Base-by-base conservation (phyloP, 495 filamentous ascomycete genomes). In the Penicillium silybi region DNA sequence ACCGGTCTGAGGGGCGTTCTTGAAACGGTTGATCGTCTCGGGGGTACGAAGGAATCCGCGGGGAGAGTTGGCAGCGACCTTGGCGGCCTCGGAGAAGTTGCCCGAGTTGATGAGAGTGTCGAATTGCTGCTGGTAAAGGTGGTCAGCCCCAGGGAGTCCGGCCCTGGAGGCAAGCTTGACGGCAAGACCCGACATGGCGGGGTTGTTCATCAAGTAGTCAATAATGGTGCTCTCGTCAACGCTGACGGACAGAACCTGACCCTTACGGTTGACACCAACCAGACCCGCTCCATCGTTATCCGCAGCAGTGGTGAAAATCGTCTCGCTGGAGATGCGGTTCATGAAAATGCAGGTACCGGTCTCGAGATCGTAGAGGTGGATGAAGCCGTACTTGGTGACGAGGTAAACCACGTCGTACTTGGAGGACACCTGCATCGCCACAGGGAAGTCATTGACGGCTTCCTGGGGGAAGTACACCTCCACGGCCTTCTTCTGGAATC, bases 251-350 rank as follows among this genome's bases (percentile, higher is more conserved):
- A 99, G 77, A 37, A 99, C 92, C 70, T 97, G 95, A 38, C 93
- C 93, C 74, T 96, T 96, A 49, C 95, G 83, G 68, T 99, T 99
- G 50, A 99, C 89, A 47, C 91, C 91, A n/a, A 96, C 79, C 53
- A 97, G 84, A 59, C 93, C 93, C 48, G 82, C 82, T 20, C 88
- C 90, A 1, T 91, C 85, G n/a, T 79, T 80, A 64, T 97, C 92
- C 13, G 84, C 72, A 5, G 90, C 85, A 11, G 91, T 96, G 15
- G 91, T 92, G 73, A 99, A 99, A 63, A 99, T 97, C 0, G 93
- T 99, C 65, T 99, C 93, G 73, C 90, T 95, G 18, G 93, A 99
- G 62, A 99, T 99, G 45, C 93, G 87, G 74, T 99, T 97, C 92
- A 99, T 96, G 82, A 96, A 99, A 64, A 99, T 92, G 65, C 90